These are phyloP conservation scores for Solioccasus polychromus DNA, from an alignment of 768 basidiomycete genomes.

Conservation along the genomic window DNA sequence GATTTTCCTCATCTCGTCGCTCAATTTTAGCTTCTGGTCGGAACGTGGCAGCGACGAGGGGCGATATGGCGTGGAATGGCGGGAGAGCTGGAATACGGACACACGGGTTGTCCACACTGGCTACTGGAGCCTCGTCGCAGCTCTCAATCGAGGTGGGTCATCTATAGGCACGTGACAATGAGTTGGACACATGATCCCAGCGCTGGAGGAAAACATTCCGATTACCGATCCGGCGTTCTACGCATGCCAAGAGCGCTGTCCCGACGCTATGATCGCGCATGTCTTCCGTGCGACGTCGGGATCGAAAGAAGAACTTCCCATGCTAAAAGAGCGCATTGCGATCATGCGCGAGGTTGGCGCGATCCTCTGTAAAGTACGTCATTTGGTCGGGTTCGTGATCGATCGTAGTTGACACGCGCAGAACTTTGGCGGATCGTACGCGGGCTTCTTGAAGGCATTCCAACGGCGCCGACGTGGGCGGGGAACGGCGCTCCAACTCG, in stretches of 20 bases:
- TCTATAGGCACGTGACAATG: background rate
- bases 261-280: constrained; percentile 64
- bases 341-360: constrained; percentile 77
- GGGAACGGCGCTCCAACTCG: constrained; percentile 71
- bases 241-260: constrained; percentile 63
- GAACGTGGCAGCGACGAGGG: constrained; percentile 54
- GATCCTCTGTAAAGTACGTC: constrained; percentile 64
- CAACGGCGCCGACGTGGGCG: constrained; percentile 46
- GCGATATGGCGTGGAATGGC: constrained; percentile 80
- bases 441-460: constrained; percentile 62
- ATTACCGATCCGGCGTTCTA: constrained; percentile 81
- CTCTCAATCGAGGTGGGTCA: constrained; percentile 70
- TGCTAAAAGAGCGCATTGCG: constrained; percentile 66
- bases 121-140: constrained; percentile 85
- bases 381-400: constrained; percentile 6
- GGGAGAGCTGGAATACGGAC: constrained; percentile 57
- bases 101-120: constrained; percentile 64
- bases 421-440: constrained; percentile 71
- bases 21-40: constrained; percentile 93
- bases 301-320: constrained; percentile 63
- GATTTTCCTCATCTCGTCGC: constrained; percentile 84
- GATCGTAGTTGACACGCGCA: constrained; percentile 25
- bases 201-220: constrained; percentile 72
- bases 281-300: constrained; percentile 63
- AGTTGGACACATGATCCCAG: no score